Evolutionary conservation across 139 green algal species (phyloP), one percentile per base, ranked within the genome.

Genomic region (Volvox reticuliferus): DNA sequence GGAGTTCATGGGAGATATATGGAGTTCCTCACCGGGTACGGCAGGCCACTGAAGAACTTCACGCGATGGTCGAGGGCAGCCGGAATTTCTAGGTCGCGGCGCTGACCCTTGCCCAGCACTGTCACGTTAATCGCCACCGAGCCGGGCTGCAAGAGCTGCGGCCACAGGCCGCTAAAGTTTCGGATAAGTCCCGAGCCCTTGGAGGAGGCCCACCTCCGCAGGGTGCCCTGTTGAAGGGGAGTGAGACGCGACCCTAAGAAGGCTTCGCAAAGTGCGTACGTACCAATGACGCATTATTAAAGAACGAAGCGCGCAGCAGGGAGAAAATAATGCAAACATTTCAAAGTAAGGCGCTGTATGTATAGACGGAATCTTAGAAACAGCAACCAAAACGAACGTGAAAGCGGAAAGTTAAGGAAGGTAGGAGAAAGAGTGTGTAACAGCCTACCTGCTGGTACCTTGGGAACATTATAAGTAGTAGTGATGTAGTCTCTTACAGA

Each of bases 121-220:
- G 62, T 88, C 24, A 88, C 37, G 63, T 88, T 88, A 35, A 88
- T 14, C 32, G 12, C 3, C 32, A 2, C 82, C 16, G 63, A n/a
- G 1, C 65, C 35, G 12, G 32, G 20, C 35, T 36, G 82, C 65
- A 44, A 67, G 63, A 79, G 21, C 82, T 88, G 82, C 21, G 1
- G 22, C 84, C 84, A 89, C 84, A 89, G 69, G 28, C 37, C 28
- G 33, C 2, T 24, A 30, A 82, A 89, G 84, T 89, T 71, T 18
- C 84, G 84, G 37, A 82, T 82, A 19, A 89, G 28, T 26, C 84
- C 84, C 14, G n/a, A 35, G 68, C 69, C 84, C 37, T 30, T 26
- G 35, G 22, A 18, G 68, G 68, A 69, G 28, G 37, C 12, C 84
- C 84, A 89, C n/a, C 20, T 50, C 17, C 84, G 84, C n/a, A 89